These are phyloP conservation scores for Lumnitzera littorea DNA, from an alignment of 345 rosid species.

Conservation along the genomic window DNA sequence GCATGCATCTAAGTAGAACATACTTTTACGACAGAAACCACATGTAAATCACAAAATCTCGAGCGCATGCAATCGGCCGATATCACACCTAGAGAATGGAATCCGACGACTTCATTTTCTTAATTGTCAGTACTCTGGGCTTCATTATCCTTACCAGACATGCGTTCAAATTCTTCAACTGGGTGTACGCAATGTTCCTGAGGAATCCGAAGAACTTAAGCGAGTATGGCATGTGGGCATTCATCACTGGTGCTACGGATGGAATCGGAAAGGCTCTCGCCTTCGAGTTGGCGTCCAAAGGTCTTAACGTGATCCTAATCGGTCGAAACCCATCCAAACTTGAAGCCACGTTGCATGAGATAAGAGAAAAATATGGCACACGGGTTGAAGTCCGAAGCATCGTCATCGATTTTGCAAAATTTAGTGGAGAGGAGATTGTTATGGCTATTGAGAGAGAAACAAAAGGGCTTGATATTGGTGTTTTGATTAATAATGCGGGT, in stretches of 20 bases:
- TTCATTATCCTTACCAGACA: conserved; percentile 15
- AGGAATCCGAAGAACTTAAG: conserved; percentile 33
- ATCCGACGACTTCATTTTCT: not conserved
- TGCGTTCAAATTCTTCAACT: conserved; percentile 12
- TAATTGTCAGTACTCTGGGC: conserved; percentile 14
- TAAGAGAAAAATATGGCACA: conserved; percentile 3
- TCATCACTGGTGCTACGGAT: conserved; percentile 39
- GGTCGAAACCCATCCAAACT: conserved; percentile 34
- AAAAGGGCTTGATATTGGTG: conserved; percentile 33
- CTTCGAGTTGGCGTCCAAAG: conserved; percentile 28
- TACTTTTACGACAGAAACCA: too few species aligned
- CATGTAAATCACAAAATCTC: too few species aligned
- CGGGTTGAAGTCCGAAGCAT: conserved; percentile 10
- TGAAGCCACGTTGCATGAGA: conserved; percentile 13
- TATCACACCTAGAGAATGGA: conserved; percentile 4
- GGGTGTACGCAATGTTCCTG: conserved; percentile 31
- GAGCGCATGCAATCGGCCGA: too few species aligned
- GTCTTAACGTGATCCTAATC: conserved; percentile 32
- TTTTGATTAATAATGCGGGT: conserved; percentile 35
- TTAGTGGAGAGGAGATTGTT: conserved; percentile 18
- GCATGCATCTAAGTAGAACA: too few species aligned
- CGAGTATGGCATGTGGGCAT: conserved; percentile 37
- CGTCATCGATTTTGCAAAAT: conserved; percentile 22
- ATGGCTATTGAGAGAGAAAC: conserved; percentile 9
- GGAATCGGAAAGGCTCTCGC: conserved; percentile 48